Base-by-base conservation (phyloP, 129 eudicot species). In the Helianthus annuus region DNA sequence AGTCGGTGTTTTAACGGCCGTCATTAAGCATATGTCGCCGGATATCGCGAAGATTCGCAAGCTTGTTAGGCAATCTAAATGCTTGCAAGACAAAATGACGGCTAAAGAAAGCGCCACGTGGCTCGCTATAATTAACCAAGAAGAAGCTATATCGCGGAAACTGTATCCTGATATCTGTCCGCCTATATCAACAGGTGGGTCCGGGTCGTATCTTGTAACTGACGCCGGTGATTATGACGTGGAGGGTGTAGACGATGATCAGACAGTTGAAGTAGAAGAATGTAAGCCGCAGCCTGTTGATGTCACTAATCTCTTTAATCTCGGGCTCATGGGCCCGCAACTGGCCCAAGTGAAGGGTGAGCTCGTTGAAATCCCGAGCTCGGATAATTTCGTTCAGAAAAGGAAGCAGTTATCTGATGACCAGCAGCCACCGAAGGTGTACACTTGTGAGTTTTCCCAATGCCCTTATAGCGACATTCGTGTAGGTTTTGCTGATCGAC, bases 71-170 rank as follows among this genome's bases (percentile, higher is more conserved):
- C 96, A 89, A 48, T 89, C 96, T 7, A 89, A 89, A 58, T 89
- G 96, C 77, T 80, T 89, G 67, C 96, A 89, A 64, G 96, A 89
- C 78, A 89, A 89, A 79, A 87, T 87, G 93, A 87, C 93, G 0
- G 89, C 89, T 13, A 87, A 87, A 79, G 93, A 87, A 72, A 87
- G 96, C 42, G 89, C 87, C n/a, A 87, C 93, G 10, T 87, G 93
- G 93, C 87, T 87, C 57, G 79, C 93, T 66, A 87, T 87, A 9
- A 77, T 87, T 4, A 84, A 82, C 80, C 93, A 87, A 54, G 93
- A 87, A 68, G 93, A 89, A 76, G 61, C 82, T 10, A 55, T 86
- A 64, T 82, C 83, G 2, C 76, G 91, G 7, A 76, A 85, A 42
- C 80, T 85, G 12, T 85, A 80, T 74, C 96, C 96, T 1, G 91